Conservation (phyloP, 1,139 yeast species). For the Hemisphaericaspora xylanilytica region DNA sequence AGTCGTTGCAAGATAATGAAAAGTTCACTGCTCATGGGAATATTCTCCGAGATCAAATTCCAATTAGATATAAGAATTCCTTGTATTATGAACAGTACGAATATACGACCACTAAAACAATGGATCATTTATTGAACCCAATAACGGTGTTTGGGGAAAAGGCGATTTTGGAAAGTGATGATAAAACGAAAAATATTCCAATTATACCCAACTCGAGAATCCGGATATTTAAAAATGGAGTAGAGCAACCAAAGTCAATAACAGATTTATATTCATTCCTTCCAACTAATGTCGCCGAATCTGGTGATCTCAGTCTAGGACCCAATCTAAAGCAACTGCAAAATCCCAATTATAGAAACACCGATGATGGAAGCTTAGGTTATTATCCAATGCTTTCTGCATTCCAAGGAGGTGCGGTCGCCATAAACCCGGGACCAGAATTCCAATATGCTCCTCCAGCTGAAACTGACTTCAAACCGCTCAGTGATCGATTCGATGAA, state of each 20-base stretch:
- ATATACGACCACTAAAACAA: conserved; percentile 69
- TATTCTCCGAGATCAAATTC: conserved; percentile 77
- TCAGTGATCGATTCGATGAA: conserved; percentile 64
- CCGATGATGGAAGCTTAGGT: conserved; percentile 83
- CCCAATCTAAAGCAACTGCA: conserved; percentile 46
- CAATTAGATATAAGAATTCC: conserved; percentile 76
- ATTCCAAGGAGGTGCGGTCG: conserved; percentile 75
- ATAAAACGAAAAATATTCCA: conserved; percentile 30
- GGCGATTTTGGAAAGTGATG: conserved; percentile 40
- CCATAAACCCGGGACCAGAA: conserved; percentile 68
- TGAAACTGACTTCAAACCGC: conserved; percentile 39
- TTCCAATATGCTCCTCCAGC: conserved; percentile 47
- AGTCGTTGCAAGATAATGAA: conserved; percentile 18
- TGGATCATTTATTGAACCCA: conserved; percentile 76
- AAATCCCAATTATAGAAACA: conserved; percentile 47
- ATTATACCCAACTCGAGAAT: conserved; percentile 58
- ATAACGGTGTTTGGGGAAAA: conserved; percentile 68
- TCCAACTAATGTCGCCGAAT: conserved; percentile 46
- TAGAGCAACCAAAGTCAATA: conserved; percentile 61
- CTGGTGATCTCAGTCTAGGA: conserved; percentile 22
- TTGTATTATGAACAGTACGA: conserved; percentile 85
- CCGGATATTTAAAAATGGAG: conserved; percentile 75
- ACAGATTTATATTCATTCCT: conserved; percentile 70
- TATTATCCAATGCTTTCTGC: conserved; percentile 90
- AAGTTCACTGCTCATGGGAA: conserved; percentile 28